Base-by-base conservation (phyloP, 2,329 filamentous ascomycete genomes). In the Pseudovirgaria hyperparasitica region DNA sequence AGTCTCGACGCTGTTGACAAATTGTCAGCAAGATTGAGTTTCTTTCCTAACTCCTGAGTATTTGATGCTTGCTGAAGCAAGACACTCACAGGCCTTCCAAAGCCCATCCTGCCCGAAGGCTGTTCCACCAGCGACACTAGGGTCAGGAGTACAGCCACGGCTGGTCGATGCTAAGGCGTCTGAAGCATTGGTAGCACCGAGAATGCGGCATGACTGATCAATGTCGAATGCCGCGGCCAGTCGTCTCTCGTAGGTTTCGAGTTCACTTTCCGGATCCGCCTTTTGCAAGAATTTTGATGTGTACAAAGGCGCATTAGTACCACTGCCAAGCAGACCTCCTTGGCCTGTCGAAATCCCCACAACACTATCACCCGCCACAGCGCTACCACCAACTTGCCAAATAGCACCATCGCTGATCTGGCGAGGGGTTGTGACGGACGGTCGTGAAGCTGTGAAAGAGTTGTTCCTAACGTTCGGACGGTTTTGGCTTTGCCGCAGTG, bases 161-260 rank as follows among this genome's bases (percentile, higher is more conserved):
- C 19, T 21, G 9, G 26, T 9, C 6, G 25, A 21, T 8, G 23
- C 14, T 11, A 34, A 25, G 22, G 18, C 35, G 18, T 18, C 19
- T 16, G 36, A 30, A 11, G 34, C 24, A 16, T 27, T 29, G 18
- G 46, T 40, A 25, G 48, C 38, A 19, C 45, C 65, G 16, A 93
- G 61, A 9, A 92, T 60, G 34, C 72, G 71, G 15, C 67, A 63
- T 16, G 70, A 62, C 23, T 72, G 73, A 45, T 92, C 75, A 33
- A 96, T 66, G n/a, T 81, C 70, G 27, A 96, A 63, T 3, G 90
- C 90, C 10, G 76, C 60, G 6, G 86, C 85, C 29, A 98, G 57
- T 16, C 84, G 72, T 21, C 70, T 68, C 42, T 80, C 72, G 45
- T 92, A 80, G 27, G 70, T 72, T 30, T 77, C 70, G 9, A 66